Base-by-base conservation (phyloP, 148 eudicot species). In the Arbutus unedo region DNA sequence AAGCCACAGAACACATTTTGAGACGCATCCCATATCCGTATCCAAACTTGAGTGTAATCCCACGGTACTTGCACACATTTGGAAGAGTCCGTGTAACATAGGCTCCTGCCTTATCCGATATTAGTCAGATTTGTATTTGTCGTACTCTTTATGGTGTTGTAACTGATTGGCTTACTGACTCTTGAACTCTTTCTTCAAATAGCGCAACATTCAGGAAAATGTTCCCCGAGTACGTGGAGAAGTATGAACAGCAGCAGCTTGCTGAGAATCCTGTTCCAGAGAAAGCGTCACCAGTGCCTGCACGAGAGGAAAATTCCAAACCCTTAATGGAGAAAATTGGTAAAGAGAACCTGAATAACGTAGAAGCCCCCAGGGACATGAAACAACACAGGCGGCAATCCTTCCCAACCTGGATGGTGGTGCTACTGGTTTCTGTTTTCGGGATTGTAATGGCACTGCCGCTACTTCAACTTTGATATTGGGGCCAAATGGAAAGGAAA, bases 201-300 rank as follows among this genome's bases (percentile, higher is more conserved):
- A 96, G 99, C 78, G 57, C 90, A 23, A 88, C 93, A 25, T 96
- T 96, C 80, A 91, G 91, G 92, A 93, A 93, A 86, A 84, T 96
- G 85, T 96, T 96, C 83, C 99, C 99, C 0, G 99, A 96, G 82
- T 96, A 93, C 48, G 89, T 96, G 49, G 98, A 96, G 83, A 91
- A 91, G 91, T 90, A 91, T 76, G 91, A 91, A 79, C 88, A 94
- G 79, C 87, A 89, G 85, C 87, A 79, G 85, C 89, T 89, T 43
- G 82, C 89, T 18, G 89, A 88, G 82, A 88, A 91, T 83, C 81
- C 86, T 64, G 89, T 75, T 81, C 47, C 56, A 48, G 89, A 85
- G 75, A 83, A 84, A 83, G 84, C 68, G 14, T 79, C 85, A 23
- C 38, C 88, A 4, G 82, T 75, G 45, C 80, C 88, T 15, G 54